Evolutionary conservation across 2,329 filamentous ascomycete species (phyloP).

Genomic region (Aspergillus fijiensis): DNA sequence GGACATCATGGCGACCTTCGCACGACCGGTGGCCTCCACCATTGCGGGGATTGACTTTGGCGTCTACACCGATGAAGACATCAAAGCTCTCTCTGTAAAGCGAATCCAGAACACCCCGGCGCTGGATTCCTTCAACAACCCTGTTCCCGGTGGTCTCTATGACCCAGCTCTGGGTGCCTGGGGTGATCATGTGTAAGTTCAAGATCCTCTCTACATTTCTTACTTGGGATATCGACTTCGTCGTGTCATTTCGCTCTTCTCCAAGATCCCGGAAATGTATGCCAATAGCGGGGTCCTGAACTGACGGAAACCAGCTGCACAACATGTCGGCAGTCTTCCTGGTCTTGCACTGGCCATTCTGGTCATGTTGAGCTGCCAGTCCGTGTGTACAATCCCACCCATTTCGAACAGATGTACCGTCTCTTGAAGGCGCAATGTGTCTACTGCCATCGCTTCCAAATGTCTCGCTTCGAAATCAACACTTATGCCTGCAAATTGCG

Average conservation of each 20-base stretch:
- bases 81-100: constrained; percentile 87
- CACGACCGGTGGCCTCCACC: constrained; percentile 78
- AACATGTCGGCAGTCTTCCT: constrained; percentile 82
- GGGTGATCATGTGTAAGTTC: constrained; percentile 73
- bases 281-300: constrained; percentile 11
- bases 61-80: constrained; percentile 77
- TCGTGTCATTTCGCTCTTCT: not conserved
- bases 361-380: constrained; percentile 94
- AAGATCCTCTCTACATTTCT: constrained; percentile 7
- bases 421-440: constrained; percentile 83
- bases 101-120: constrained; percentile 89
- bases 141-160: constrained; percentile 86
- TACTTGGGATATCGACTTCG: constrained; percentile 1
- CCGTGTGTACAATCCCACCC: constrained; percentile 93
- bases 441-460: constrained; percentile 84
- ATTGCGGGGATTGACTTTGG: constrained; percentile 88
- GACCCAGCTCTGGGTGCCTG: constrained; percentile 89
- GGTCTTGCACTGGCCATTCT: constrained; percentile 84
- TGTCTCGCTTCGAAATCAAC: constrained; percentile 74
- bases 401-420: constrained; percentile 86
- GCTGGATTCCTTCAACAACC: constrained; percentile 89
- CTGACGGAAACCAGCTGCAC: constrained; percentile 64
- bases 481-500: constrained; percentile 80
- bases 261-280: not conserved
- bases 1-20: constrained; percentile 45